Percentiles rank a stretch among this genome's conserved stretches.
Evolutionary conservation across 1,139 yeast genomes (phyloP).

Genomic region (Eremothecium gossypii): DNA sequence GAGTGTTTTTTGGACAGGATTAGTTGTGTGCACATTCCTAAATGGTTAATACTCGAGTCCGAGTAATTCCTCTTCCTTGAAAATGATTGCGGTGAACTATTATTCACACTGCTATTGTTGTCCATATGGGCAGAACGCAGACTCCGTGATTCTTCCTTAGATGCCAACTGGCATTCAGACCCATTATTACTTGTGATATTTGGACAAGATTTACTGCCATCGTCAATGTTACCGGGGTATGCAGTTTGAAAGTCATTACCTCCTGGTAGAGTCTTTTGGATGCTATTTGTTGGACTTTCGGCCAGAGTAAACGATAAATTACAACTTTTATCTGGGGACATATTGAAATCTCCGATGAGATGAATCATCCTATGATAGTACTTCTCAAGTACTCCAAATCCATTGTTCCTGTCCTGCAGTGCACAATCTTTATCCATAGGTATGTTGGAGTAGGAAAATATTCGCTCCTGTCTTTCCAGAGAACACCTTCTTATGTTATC

Average conservation of each 20-base stretch:
- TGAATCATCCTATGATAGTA: constrained; percentile 56
- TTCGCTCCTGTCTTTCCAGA: constrained; percentile 21
- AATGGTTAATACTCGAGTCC: neutral
- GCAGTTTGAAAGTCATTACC: too few species aligned
- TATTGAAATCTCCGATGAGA: constrained; percentile 41
- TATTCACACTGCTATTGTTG: too few species aligned
- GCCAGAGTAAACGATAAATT: constrained; percentile 1
- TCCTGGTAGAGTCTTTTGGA: too few species aligned
- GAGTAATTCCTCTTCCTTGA: constrained; percentile 1
- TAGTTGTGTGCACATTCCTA: neutral
- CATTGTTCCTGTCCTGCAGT: neutral
- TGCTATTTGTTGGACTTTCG: neutral
- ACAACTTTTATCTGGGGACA: constrained; percentile 29
- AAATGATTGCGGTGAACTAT: too few species aligned
- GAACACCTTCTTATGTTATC: constrained; percentile 29
- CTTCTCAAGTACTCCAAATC: constrained; percentile 40
- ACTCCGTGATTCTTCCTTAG: too few species aligned
- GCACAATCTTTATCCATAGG: constrained; percentile 7
- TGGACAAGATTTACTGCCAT: too few species aligned
- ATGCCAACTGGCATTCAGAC: too few species aligned
- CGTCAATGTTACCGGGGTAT: too few species aligned
- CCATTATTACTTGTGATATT: too few species aligned
- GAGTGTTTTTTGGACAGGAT: constrained; percentile 2
- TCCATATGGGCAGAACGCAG: too few species aligned
- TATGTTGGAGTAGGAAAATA: constrained; percentile 18